Evolutionary conservation across 139 green algal species (phyloP), one percentile per base, ranked within the genome.

Genomic region (Coelastrella sp.): DNA sequence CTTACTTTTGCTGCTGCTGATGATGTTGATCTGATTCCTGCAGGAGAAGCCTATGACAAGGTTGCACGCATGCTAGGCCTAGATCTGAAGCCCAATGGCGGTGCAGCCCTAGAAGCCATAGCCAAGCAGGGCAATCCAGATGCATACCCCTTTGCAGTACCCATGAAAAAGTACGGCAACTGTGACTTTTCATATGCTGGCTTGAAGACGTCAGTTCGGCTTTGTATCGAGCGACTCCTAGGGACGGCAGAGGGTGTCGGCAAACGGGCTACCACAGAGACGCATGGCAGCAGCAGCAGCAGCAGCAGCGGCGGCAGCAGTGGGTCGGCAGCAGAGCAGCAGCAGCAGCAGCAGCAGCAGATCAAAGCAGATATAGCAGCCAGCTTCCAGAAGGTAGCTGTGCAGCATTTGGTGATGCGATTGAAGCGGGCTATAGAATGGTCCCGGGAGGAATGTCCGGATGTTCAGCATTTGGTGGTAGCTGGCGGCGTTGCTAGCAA

Each of bases 161-260:
- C 98, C 75, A 96, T 99, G 94, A 89, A 87, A 4, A 92, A 93
- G 66, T 73, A 94, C 71, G 90, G 89, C 73, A 98, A 94, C 47
- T 99, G 98, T 89, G 96, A 99, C 94, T 99, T 99, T 87, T 98
- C 96, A 3, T 99, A 97, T 89, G 97, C 98, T 0, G 98, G 98
- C 3, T 95, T 99, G 20, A 99, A 99, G 93, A 99, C 98, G 0
- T 94, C 93, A 11, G 95, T 97, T 47, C 85, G 95, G 22, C 79
- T 98, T 76, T 92, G 92, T 2, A 95, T 97, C 0, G 95, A 97
- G 83, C 81, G 88, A 61, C 7, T 87, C 5, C 68, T 95, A 73
- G 88, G 88, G 6, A 66, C 59, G 11, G 88, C 77, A 47, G 88
- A 85, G 58, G 80, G 88, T 2, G 73, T 47, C 0, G 80, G 81